phyloP scores from a whole-genome alignment of 495 filamentous ascomycete species.

The Schizothecium vesticola region DNA sequence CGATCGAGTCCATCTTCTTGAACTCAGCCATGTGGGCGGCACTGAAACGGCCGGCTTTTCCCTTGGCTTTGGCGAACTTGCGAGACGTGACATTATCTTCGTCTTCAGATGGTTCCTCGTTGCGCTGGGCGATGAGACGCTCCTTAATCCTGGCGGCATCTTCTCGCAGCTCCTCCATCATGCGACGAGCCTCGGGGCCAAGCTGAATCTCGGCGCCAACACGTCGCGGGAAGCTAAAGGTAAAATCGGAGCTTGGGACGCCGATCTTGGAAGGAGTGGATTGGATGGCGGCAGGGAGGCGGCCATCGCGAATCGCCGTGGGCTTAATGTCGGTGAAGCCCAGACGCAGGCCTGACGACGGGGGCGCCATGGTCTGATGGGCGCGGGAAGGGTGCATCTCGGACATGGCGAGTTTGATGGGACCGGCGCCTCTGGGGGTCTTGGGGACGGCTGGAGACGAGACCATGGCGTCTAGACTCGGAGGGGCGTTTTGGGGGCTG shows the following conservation, averaged over 20 bases:
- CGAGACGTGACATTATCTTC: constrained; percentile 42
- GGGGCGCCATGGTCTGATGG: constrained; percentile 62
- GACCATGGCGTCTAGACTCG: constrained; percentile 28
- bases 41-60: constrained; percentile 71
- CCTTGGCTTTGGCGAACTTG: constrained; percentile 72
- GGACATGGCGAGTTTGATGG: constrained; percentile 52
- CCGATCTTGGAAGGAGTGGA: constrained; percentile 46
- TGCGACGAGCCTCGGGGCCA: constrained; percentile 63
- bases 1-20: constrained; percentile 96
- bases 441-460: constrained; percentile 44
- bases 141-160: constrained; percentile 64
- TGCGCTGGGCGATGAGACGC: constrained; percentile 53
- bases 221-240: constrained; percentile 62
- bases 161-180: constrained; percentile 72
- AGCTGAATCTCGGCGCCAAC: constrained; percentile 51
- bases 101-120: constrained; percentile 38
- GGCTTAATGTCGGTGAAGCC: constrained; percentile 60
- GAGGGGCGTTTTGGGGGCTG: constrained; percentile 10
- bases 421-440: constrained; percentile 37
- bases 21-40: constrained; percentile 80
- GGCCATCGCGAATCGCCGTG: constrained; percentile 28
- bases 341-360: constrained; percentile 59
- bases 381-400: constrained; percentile 79
- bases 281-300: constrained; percentile 25
- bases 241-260: constrained; percentile 57